These are phyloP conservation scores for Colletotrichum graminicola DNA, from an alignment of 2,329 filamentous ascomycete species.

Conservation along the genomic window DNA sequence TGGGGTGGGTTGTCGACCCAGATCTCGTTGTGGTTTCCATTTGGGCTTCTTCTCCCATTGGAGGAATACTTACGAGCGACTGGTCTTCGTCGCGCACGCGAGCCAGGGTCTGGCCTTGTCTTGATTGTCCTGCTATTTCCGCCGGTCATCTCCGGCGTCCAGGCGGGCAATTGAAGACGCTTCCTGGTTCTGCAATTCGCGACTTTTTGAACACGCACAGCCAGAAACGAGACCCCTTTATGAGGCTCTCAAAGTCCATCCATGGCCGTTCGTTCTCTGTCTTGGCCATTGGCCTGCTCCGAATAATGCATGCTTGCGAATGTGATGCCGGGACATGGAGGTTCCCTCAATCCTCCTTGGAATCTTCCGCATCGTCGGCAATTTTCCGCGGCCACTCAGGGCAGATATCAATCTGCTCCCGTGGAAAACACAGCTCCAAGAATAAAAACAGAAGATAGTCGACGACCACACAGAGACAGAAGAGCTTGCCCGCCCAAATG, in stretches of 20 bases:
- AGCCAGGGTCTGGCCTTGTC: neutral
- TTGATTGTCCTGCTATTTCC: slow-evolving; percentile 25
- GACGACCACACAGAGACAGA: slow-evolving; percentile 93
- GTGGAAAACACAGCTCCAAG: slow-evolving; percentile 87
- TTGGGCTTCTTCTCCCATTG: slow-evolving; percentile 23
- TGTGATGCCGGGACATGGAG: neutral
- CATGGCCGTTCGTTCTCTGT: too few species aligned
- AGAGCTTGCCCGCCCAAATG: slow-evolving; percentile 97
- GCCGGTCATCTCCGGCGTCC: slow-evolving; percentile 14
- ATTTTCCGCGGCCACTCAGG: slow-evolving; percentile 90
- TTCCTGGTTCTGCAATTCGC: neutral
- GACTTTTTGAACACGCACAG: neutral
- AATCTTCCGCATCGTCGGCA: slow-evolving; percentile 46
- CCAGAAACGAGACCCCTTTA: neutral
- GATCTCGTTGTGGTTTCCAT: slow-evolving; percentile 8
- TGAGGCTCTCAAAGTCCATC: neutral
- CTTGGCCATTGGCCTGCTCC: neutral
- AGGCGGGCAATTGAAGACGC: neutral
- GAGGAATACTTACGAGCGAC: slow-evolving; percentile 10
- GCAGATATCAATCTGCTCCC: slow-evolving; percentile 88
- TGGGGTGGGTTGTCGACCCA: slow-evolving; percentile 23
- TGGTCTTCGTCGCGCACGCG: neutral
- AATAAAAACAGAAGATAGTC: slow-evolving; percentile 93
- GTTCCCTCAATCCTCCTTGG: slow-evolving; percentile 31
- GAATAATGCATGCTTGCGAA: neutral